phyloP scores from a whole-genome alignment of 2,329 filamentous ascomycete species.

The Cladosporium cucumerinum region DNA sequence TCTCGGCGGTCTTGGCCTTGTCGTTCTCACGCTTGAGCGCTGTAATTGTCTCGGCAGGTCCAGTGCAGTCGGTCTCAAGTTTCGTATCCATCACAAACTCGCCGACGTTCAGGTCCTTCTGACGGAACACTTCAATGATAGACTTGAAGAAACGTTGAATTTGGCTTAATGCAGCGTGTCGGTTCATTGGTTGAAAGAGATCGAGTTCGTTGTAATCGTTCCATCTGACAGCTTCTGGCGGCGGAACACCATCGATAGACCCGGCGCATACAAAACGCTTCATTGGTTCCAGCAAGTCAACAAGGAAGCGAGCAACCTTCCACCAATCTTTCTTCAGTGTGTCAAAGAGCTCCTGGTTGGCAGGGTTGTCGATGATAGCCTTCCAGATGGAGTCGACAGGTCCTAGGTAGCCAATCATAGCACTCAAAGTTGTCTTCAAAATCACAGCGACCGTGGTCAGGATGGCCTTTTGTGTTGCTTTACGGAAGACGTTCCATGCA shows the following conservation, averaged over 20 bases:
- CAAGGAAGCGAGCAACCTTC: constrained; percentile 1
- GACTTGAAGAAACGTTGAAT: constrained; percentile 13
- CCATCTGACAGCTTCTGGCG: constrained; percentile 1
- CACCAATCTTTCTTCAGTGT: constrained; percentile 3
- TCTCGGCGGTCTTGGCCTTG: neutral
- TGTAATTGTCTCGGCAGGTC: neutral
- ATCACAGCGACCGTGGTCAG: neutral
- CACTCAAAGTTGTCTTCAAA: constrained; percentile 1
- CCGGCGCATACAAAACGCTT: constrained; percentile 10
- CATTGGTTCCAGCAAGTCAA: constrained; percentile 12
- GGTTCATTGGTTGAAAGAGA: neutral
- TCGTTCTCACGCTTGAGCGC: constrained; percentile 6
- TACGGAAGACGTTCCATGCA: constrained; percentile 4
- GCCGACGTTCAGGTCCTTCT: neutral
- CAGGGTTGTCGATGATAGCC: constrained; percentile 5
- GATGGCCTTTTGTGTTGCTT: constrained; percentile 6
- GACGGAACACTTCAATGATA: constrained; percentile 8
- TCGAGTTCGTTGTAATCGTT: constrained; percentile 13
- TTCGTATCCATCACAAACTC: constrained; percentile 4
- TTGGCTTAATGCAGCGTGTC: constrained; percentile 6
- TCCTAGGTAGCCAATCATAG: constrained; percentile 8
- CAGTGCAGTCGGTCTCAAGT: neutral
- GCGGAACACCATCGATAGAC: constrained; percentile 2
- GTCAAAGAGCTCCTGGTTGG: constrained; percentile 8
- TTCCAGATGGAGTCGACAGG: constrained; percentile 12